phyloP scores from a whole-genome alignment of 2,329 filamentous ascomycete genomes.

The Aspergillus sp. region DNA sequence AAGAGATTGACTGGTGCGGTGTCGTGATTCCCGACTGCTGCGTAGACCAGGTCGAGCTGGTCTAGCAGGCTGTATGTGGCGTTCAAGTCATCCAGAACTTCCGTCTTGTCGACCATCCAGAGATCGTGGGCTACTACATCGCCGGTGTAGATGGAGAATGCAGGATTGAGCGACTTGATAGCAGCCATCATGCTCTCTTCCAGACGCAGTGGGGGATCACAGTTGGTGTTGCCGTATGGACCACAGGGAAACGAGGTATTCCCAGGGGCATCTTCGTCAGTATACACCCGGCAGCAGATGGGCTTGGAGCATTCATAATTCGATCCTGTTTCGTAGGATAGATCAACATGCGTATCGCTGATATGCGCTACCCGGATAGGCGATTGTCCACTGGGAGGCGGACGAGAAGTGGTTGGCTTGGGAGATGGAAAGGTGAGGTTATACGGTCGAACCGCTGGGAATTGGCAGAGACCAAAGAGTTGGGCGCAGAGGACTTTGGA shows the following conservation, averaged over 20 bases:
- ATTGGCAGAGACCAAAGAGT: slow-evolving; percentile 51
- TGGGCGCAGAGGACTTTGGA: slow-evolving; percentile 50
- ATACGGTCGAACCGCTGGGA: slow-evolving; percentile 42
- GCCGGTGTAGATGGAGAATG: slow-evolving; percentile 57
- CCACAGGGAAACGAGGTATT: slow-evolving; percentile 48
- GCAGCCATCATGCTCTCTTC: slow-evolving; percentile 50
- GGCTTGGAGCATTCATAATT: slow-evolving; percentile 55
- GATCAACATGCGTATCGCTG: slow-evolving; percentile 58
- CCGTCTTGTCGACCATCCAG: slow-evolving; percentile 30
- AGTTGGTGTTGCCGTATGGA: slow-evolving; percentile 49
- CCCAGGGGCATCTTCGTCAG: slow-evolving; percentile 44
- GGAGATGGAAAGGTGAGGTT: slow-evolving; percentile 41
- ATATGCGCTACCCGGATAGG: slow-evolving; percentile 55
- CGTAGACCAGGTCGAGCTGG: slow-evolving; percentile 44
- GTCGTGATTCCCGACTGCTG: slow-evolving; percentile 56
- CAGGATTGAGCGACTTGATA: slow-evolving; percentile 40
- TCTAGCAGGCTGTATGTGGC: slow-evolving; percentile 47
- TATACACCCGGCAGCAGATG: slow-evolving; percentile 56
- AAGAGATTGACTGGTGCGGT: slow-evolving; percentile 51
- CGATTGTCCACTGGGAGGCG: slow-evolving; percentile 42
- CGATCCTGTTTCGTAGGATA: slow-evolving; percentile 49
- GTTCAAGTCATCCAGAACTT: slow-evolving; percentile 34
- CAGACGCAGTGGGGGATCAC: slow-evolving; percentile 48
- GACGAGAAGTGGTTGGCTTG: slow-evolving; percentile 34
- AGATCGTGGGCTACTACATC: slow-evolving; percentile 52